These are phyloP conservation scores for Piper longum DNA, from an alignment of 164 flowering plant genomes.

Conservation along the genomic window DNA sequence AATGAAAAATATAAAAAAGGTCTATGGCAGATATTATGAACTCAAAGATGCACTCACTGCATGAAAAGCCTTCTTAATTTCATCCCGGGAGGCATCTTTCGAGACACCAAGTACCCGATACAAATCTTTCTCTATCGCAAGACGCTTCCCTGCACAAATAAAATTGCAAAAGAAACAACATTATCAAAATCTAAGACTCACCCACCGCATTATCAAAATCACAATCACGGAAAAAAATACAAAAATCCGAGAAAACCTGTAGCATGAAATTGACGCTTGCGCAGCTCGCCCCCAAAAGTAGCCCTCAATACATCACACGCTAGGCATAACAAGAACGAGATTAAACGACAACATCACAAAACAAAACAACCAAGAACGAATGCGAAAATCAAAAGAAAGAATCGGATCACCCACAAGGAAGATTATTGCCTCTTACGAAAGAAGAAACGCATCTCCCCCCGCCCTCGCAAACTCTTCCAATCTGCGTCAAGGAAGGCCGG, in stretches of 20 bases:
- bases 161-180: not conserved
- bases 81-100: constrained; percentile 49
- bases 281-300: constrained; percentile 6
- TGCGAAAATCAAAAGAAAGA: too few relatives aligned
- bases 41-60: constrained; percentile 25
- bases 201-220: not conserved
- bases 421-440: not conserved
- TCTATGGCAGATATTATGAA: not conserved
- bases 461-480: not conserved
- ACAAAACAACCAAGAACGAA: not conserved
- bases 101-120: constrained; percentile 71
- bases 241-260: constrained; percentile 27
- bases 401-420: not conserved
- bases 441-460: not conserved
- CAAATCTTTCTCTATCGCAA: constrained; percentile 28
- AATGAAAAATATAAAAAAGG: not conserved
- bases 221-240: not conserved
- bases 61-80: constrained; percentile 84
- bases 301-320: constrained; percentile 21
- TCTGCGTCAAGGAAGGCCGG: not conserved
- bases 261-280: constrained; percentile 42
- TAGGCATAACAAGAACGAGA: constrained; percentile 7
- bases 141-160: constrained; percentile 22
- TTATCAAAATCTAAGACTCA: not conserved
- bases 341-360: too few relatives aligned